Base-by-base conservation (phyloP, 2,329 filamentous ascomycete genomes). In the Peltaster fructicola region DNA sequence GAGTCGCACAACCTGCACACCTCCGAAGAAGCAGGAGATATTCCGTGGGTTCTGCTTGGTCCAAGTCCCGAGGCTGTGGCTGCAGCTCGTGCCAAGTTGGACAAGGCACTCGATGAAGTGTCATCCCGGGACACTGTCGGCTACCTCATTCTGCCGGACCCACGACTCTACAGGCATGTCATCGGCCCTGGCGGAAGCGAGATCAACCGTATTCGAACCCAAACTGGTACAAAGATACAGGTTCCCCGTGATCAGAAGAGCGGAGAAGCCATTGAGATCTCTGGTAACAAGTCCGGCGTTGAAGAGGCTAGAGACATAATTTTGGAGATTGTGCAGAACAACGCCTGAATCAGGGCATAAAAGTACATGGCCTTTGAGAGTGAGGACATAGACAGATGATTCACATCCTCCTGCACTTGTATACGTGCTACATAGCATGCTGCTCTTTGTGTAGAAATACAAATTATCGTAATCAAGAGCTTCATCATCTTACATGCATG, bases 211-310 rank as follows among this genome's bases (percentile, higher is more conserved):
- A 93, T 98, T 48, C 73, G 88, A 39, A 81, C 80, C 57, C 72
- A 88, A 59, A 93, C 82, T 25, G 79, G 78, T 27, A 93, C 84
- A 54, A 82, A 77, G 56, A 90, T 98, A 48, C 82, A 84, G 36
- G 85, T 98, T 19, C 88, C 88, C 12, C 73, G 79, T 37, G 74
- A 80, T 43, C 77, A 90, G 51, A 59, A 59, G 23, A 55, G 58
- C 38, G 65, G 61, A 12, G 84, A 93, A 52, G 80, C 85, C 4
- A 93, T 98, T 47, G 81, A 92, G 57, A 77, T 98, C 41, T 62
- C 75, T 17, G 88, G 88, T 18, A 67, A 64, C 27, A 68, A 67
- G 44, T 76, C 81, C 9, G 81, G 79, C 8, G 70, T 91, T 17
- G 80, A 93, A 53, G 65, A 77, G 50, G 88, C 88, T 24, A 82